Base-by-base conservation (phyloP, 2,329 filamentous ascomycete species). In the Trematosphaeria pertusa region DNA sequence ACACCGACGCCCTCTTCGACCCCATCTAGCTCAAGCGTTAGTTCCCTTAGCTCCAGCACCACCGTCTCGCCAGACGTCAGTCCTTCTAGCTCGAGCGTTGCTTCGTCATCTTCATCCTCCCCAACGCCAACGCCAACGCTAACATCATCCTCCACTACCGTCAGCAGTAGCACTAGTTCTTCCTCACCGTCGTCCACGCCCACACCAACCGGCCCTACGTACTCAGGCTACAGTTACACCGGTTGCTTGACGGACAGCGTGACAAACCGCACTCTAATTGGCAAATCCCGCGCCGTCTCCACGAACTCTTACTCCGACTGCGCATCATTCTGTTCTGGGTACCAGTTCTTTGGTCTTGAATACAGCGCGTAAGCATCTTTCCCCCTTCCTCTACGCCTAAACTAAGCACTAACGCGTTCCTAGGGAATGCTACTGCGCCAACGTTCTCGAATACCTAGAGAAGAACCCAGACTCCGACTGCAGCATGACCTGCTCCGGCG, bases 401-500 rank as follows among this genome's bases (percentile, higher is more conserved):
- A 34, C 31, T 34, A 34, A 8, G 12, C 31, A 28, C 14, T 15
- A 22, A 30, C 28, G 15, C n/a, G 14, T 32, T 3, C 2, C 12
- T 9, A 6, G 15, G 34, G 61, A 64, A 47, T 62, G 61, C 50
- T 66, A 73, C 55, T 78, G 75, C 59, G 67, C 72, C 40, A 65
- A 64, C 33, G 65, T 66, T 2, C 59, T 75, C 14, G 60, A 59
- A 5, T 63, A 67, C 31, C 58, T 53, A 2, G 37, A 12, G 15
- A 37, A 42, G 9, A 30, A 41, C 14, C 37, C 48, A 8, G 49
- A 53, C 9, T 33, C 37, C 3, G 54, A 61, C 6, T 65, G 62
- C 50, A 55, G 32, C 37, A 56, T 58, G 46, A 22, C 50, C 0
- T 65, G 62, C 37, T 28, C 52, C 1, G 62, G 60, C 14, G 36